A percentile compares a stretch with the other conserved stretches of the same genome.
These are phyloP conservation scores for Neonectria sp. DNA, from an alignment of 2,329 filamentous ascomycete genomes.

Conservation along the genomic window DNA sequence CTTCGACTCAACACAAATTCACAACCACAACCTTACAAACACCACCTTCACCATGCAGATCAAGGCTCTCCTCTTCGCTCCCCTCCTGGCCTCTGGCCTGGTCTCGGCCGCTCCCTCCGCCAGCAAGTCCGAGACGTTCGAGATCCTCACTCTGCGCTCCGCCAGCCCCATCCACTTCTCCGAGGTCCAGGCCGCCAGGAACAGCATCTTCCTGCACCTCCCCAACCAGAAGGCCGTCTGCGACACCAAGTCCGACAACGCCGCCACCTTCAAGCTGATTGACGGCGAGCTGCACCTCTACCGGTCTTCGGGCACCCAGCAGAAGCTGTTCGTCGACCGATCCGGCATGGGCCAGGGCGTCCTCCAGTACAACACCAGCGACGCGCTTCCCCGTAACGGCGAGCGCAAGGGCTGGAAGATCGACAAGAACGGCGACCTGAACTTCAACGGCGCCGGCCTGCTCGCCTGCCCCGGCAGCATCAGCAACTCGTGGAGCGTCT, in stretches of 20 bases:
- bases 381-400: conserved; percentile 53
- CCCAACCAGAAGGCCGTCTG: conserved; percentile 65
- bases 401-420: conserved; percentile 66
- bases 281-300: conserved; percentile 65
- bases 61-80: conserved; percentile 44
- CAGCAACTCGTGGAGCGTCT: conserved; percentile 58
- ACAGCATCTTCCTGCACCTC: conserved; percentile 61
- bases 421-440: conserved; percentile 59
- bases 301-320: conserved; percentile 53
- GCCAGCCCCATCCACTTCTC: conserved; percentile 64
- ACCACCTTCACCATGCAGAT: conserved; percentile 48
- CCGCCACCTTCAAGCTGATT: conserved; percentile 65
- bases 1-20: not conserved
- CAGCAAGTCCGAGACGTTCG: conserved; percentile 57
- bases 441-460: conserved; percentile 61
- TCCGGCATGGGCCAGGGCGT: conserved; percentile 72
- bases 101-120: conserved; percentile 45
- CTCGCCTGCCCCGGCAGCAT: conserved; percentile 67
- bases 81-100: conserved; percentile 47
- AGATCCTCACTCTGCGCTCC: conserved; percentile 65
- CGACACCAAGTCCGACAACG: conserved; percentile 55
- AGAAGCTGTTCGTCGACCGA: conserved; percentile 68
- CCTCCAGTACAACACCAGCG: conserved; percentile 66
- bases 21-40: not conserved
- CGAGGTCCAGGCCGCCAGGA: conserved; percentile 60